Evolutionary conservation across 208 protist species (phyloP).

Genomic region (Lotmaria passim): DNA sequence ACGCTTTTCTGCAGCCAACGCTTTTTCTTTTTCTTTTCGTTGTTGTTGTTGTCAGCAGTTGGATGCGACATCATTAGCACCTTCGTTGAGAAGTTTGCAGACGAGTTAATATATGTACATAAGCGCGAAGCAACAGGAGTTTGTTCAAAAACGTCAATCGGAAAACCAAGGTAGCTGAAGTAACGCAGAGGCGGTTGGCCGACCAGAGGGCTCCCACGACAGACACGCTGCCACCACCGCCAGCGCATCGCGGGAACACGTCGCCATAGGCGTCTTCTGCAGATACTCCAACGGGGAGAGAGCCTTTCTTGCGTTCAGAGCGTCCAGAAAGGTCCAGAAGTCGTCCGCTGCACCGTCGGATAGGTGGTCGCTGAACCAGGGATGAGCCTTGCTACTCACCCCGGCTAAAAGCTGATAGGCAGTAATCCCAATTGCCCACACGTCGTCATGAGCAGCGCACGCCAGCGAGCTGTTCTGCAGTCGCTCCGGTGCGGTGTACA

Average conservation of each 20-base stretch:
- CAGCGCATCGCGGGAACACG: constrained; percentile 17
- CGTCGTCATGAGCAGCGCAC: constrained; percentile 27
- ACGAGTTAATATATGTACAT: too few species aligned
- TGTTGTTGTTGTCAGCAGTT: too few species aligned
- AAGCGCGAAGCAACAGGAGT: neutral
- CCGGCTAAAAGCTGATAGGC: constrained; percentile 47
- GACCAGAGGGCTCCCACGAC: constrained; percentile 35
- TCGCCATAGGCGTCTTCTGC: constrained; percentile 7
- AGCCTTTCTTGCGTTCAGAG: constrained; percentile 4
- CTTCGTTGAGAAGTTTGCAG: too few species aligned
- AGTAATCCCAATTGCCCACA: constrained; percentile 66
- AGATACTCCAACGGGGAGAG: neutral
- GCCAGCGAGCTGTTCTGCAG: constrained; percentile 16
- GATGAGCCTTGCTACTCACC: constrained; percentile 27
- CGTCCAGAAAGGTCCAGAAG: constrained; percentile 24
- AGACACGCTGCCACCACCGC: constrained; percentile 42
- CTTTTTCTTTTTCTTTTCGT: too few species aligned
- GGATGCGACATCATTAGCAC: too few species aligned
- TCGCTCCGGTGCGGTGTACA: constrained; percentile 49
- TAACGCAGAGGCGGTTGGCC: constrained; percentile 40
- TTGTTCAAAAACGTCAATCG: neutral
- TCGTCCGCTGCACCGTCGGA: neutral
- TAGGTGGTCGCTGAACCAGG: constrained; percentile 9
- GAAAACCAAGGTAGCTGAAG: constrained; percentile 35
- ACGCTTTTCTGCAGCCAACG: too few species aligned